These are phyloP conservation scores for Spencermartinsiella europaea DNA, from an alignment of 805 yeast genomes.

Conservation along the genomic window DNA sequence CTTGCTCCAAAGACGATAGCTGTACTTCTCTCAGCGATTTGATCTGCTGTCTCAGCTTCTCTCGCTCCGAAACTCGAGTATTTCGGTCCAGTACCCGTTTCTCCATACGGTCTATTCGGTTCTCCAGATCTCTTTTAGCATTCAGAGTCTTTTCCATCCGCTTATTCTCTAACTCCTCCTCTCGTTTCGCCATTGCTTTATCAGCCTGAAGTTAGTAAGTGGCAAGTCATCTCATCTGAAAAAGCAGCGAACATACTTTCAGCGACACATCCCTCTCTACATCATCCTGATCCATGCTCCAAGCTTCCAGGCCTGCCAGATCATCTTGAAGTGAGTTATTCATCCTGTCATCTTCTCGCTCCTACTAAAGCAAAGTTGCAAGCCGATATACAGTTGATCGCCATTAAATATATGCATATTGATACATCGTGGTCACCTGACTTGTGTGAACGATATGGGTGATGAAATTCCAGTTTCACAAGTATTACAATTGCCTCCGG, in stretches of 20 bases:
- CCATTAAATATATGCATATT: too few relatives aligned
- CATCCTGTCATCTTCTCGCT: too few relatives aligned
- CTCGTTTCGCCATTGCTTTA: conserved; percentile 52
- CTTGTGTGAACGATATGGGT: too few relatives aligned
- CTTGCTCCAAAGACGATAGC: conserved; percentile 49
- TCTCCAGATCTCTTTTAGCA: conserved; percentile 40
- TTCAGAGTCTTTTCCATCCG: conserved; percentile 64
- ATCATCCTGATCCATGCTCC: conserved; percentile 68
- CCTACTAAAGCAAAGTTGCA: too few relatives aligned
- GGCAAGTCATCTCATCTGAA: background rate
- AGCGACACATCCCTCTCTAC: conserved; percentile 68
- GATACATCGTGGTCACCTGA: too few relatives aligned
- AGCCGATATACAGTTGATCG: too few relatives aligned
- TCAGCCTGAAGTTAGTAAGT: conserved; percentile 46
- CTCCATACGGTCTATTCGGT: conserved; percentile 44
- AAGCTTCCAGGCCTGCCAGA: conserved; percentile 15
- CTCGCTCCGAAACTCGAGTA: conserved; percentile 62
- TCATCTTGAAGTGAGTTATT: background rate
- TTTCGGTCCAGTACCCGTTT: conserved; percentile 45
- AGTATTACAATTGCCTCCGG: too few relatives aligned
- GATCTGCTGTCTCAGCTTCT: conserved; percentile 50
- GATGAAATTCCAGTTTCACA: too few relatives aligned
- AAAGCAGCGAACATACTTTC: conserved; percentile 20
- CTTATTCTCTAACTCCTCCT: conserved; percentile 66
- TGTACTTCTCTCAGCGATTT: conserved; percentile 46